Conservation (phyloP, 2,329 filamentous ascomycete species). For the Aspergillus novofumigatus region DNA sequence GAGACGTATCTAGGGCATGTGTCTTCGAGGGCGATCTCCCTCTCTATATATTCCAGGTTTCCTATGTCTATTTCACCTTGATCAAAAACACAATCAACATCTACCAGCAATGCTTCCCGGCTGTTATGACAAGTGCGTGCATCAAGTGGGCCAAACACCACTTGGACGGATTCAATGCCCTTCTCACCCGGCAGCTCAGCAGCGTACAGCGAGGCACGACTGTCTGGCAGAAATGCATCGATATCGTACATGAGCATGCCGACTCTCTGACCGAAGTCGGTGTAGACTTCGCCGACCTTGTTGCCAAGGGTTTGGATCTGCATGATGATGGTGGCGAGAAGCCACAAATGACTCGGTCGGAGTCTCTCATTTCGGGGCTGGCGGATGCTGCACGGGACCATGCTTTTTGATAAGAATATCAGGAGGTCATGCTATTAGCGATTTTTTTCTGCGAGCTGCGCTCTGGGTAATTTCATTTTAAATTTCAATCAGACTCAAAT, state of each 20-base stretch:
- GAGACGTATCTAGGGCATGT: constrained; percentile 63
- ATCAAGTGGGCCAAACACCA: constrained; percentile 98
- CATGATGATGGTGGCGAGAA: constrained; percentile 17
- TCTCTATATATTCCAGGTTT: constrained; percentile 90
- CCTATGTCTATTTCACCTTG: constrained; percentile 91
- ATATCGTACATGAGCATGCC: constrained; percentile 75
- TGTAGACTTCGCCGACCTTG: constrained; percentile 79
- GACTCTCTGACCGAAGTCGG: constrained; percentile 77
- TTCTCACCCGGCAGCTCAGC: constrained; percentile 79
- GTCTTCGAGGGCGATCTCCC: constrained; percentile 92
- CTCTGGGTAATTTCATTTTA: background rate
- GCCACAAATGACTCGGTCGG: constrained; percentile 23
- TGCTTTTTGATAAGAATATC: background rate
- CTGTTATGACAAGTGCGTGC: constrained; percentile 84
- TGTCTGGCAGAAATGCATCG: constrained; percentile 79
- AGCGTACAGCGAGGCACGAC: constrained; percentile 72
- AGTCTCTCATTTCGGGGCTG: constrained; percentile 18
- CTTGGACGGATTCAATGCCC: constrained; percentile 82
- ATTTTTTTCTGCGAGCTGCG: background rate
- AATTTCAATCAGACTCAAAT: background rate
- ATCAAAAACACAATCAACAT: constrained; percentile 90
- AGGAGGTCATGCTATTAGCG: background rate
- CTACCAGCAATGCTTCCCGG: constrained; percentile 82
- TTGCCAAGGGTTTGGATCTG: constrained; percentile 54
- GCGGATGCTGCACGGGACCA: constrained; percentile 11